Evolutionary conservation across 805 yeast genomes (phyloP), one percentile per base, ranked within the genome.

Genomic region (Yamadazyma takamatsuzukensis): DNA sequence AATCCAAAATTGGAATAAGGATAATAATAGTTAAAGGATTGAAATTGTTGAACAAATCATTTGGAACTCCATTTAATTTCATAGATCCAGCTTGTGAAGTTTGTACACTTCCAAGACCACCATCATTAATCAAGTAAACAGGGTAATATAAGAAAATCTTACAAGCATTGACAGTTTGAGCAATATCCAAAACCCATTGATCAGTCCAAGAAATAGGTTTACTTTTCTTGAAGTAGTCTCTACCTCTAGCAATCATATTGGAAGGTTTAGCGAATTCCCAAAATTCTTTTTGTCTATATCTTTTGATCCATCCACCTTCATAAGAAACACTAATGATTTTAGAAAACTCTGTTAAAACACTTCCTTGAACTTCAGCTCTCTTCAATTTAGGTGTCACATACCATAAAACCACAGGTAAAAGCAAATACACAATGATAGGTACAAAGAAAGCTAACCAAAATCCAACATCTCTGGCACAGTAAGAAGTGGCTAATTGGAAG

Each of bases 31-130:
- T 66, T 38, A 74, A 59, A 27, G 76, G 77, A 44, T 74, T 74
- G 57, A 74, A 72, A 47, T 72, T 73, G 41, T 59, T 65, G 56
- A 72, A 70, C 45, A 74, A 63, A 59, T 74, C 79, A 46, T 74
- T 74, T 38, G 78, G 78, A 44, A 74, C 74, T 29, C 76, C 75
- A 18, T 69, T 55, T 18, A 71, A 57, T 8, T 64, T 51, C 78
- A 74, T 71, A 18, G 74, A 63, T 40, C 74, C 76, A 29, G 78
- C 76, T 51, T 72, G 78, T 3, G 76, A 68, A 37, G 65, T 71
- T 47, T 68, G 74, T 40, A 56, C 51, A 25, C 69, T 55, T 18
- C 75, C 75, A 45, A 72, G 58, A 41, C 77, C 77, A 37, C 67
- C 56, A 48, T 72, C 76, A 39, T 69, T 67, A 54, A 57, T 46